Percentiles rank a stretch among this genome's conserved stretches.
These are phyloP conservation scores for Lepraria neglecta DNA, from an alignment of 495 filamentous ascomycete species.

Conservation along the genomic window DNA sequence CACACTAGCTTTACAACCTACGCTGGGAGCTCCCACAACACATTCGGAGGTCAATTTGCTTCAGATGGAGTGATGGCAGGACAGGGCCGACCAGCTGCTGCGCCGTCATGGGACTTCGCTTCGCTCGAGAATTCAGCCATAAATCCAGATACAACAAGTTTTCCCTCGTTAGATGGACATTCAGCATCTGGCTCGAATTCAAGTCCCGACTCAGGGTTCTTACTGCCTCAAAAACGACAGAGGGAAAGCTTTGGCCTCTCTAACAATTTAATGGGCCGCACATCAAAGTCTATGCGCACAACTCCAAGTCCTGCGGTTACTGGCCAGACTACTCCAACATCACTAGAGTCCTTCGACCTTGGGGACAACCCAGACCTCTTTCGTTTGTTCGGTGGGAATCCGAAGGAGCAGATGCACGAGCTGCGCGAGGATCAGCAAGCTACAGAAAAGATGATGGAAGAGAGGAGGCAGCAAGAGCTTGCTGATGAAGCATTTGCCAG, in stretches of 20 bases:
- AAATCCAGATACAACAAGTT: background rate
- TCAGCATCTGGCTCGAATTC: conserved; percentile 17
- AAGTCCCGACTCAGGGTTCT: conserved; percentile 27
- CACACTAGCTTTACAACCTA: conserved; percentile 7
- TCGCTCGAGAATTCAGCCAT: conserved; percentile 2
- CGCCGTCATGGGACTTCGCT: conserved; percentile 18
- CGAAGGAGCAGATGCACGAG: conserved; percentile 30
- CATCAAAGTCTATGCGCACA: conserved; percentile 25
- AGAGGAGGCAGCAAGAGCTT: conserved; percentile 36
- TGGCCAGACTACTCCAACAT: conserved; percentile 31
- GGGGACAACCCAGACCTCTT: conserved; percentile 26
- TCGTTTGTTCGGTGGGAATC: conserved; percentile 31
- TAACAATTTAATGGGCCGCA: conserved; percentile 9
- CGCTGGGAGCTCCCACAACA: conserved; percentile 16
- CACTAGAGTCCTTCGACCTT: conserved; percentile 24
- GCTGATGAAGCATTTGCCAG: conserved; percentile 47
- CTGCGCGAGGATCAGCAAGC: conserved; percentile 38
- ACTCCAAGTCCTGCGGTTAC: conserved; percentile 34
- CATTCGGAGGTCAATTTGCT: conserved; percentile 17
- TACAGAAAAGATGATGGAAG: conserved; percentile 35
- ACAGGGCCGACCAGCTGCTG: conserved; percentile 1
- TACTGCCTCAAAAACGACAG: conserved; percentile 28
- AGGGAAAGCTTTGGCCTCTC: conserved; percentile 18
- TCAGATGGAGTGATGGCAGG: conserved; percentile 19
- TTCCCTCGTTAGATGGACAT: conserved; percentile 3